Evolutionary conservation across 2,329 filamentous ascomycete genomes (phyloP), one percentile per base, ranked within the genome.

Genomic region (Endothia cerciana): DNA sequence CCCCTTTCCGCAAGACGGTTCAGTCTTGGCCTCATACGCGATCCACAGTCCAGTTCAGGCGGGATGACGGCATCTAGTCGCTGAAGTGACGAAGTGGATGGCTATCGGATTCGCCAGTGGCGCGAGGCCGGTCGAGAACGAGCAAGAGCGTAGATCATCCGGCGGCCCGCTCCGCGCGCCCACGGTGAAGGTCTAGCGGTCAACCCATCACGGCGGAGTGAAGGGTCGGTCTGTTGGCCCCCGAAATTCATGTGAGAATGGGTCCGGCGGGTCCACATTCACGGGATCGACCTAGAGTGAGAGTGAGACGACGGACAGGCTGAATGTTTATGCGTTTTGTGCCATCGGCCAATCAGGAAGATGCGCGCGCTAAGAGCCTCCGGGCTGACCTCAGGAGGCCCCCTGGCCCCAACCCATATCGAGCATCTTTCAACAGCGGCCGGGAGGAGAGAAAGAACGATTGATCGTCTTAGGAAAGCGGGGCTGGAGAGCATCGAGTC

Each of bases 201-300:
- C 55, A 58, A 58, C 55, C 55, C 36, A 55, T 55, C 28, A 55
- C 30, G 51, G 55, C 55, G 55, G 36, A 55, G 51, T 36, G 55
- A 28, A 58, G 36, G 36, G 36, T 41, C 55, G 22, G 10, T 38
- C 28, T 38, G 30, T 10, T 36, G 33, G 33, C 33, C 33, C n/a
- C 25, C n/a, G 30, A 6, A 38, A 56, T 36, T 30, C 15, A 15
- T 13, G 53, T 28, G 49, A 38, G 53, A 56, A 58, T 40, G 55
- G 55, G 41, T 58, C 55, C 22, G 47, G 47, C 33, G 55, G 55
- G 3, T 41, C 55, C 55, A 58, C 55, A n/a, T 41, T 25, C 13
- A 5, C 36, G 55, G 55, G 55, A 41, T 58, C 36, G 55, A 8
- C 55, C 36, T 58, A 8, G 36, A 28, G 36, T 38, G 36, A 28